Base-by-base conservation (phyloP, 2,329 filamentous ascomycete species). In the Cladosporium sp. region DNA sequence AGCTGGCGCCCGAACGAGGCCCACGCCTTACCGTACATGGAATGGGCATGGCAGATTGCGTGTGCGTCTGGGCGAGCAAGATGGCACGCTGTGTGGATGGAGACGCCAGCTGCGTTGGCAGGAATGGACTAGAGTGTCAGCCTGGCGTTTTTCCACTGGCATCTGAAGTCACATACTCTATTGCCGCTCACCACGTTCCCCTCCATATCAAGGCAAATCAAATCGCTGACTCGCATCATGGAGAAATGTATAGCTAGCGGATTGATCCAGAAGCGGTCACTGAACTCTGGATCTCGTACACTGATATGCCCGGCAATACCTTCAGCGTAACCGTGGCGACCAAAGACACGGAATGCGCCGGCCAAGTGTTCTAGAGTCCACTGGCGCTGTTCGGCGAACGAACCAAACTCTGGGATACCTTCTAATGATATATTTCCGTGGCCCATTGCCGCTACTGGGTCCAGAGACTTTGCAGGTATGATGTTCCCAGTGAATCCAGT, bases 241-340 rank as follows among this genome's bases (percentile, higher is more conserved):
- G 89, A 8, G 87, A 89, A 86, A 93, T 90, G 79, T 92, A 97
- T 71, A 93, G 90, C 85, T 91, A 93, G 0, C 93, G 81, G 0
- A 85, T 91, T 67, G 41, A 62, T 62, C 59, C 59, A 62, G 44
- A 62, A 62, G n/a, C 44, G 59, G 12, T 62, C 59, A n/a, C 47
- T 44, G 15, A 52, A 47, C 73, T 88, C 86, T 0, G 87, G 87
- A 72, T 90, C 88, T 7, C 87, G 82, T 1, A 89, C 84, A 8
- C 80, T 84, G 68, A 90, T 90, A 72, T 89, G 87, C 0, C 88
- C 87, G 34, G 82, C 82, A 78, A 88, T 87, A 36, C 88, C 88
- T 74, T 90, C 87, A 0, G 85, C 86, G 74, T 85, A 88, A 36
- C 85, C 86, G 66, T 84, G 81, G 49, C 86, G 83, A 1, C 85